Base-by-base conservation (phyloP, 2,329 filamentous ascomycete species). In the Fusarium sp. region DNA sequence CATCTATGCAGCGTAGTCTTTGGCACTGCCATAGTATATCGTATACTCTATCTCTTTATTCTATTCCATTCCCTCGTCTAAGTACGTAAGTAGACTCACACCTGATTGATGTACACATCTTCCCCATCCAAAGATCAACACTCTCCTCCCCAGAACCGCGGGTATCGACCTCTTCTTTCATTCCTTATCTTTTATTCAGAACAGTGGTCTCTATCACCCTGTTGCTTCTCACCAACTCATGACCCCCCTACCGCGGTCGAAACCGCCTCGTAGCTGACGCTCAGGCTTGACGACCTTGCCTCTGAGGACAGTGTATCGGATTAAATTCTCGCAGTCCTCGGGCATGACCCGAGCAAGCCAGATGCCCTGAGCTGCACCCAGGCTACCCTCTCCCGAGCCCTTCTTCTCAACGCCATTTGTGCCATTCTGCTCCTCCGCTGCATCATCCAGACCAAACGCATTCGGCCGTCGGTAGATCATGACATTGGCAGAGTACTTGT, bases 401-500 rank as follows among this genome's bases (percentile, higher is more conserved):
- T 67, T 70, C 43, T 67, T 58, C 25, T 76, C 74, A 19, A 37
- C 74, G 14, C 75, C 53, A 74, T 79, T 58, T 49, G 76, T 75
- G 54, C 51, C 63, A 8, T 69, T 71, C 77, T 74, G 14, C 71
- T 74, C 55, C 77, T 71, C 45, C 23, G 23, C 73, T 39, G 78
- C 72, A 3, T 81, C 81, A 59, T 88, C 86, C 43, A 86, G 72
- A 1, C 86, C 86, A 74, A 88, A 89, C 2, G 87, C 84, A 72
- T 89, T 83, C 9, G 83, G 84, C 56, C 86, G 86, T 12, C 96
- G 88, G 79, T 99, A 98, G 2, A 99, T 85, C 84, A 99, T 92
- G 73, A 98, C 89, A 75, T 99, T 99, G 28, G 96, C 96, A 48
- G 91, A 90, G 81, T 97, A 98, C 83, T 98, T 98, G 84, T 99